Evolutionary conservation across 177 flowering plant species (phyloP), one percentile per base, ranked within the genome.

Genomic region (Vitis hybrid): DNA sequence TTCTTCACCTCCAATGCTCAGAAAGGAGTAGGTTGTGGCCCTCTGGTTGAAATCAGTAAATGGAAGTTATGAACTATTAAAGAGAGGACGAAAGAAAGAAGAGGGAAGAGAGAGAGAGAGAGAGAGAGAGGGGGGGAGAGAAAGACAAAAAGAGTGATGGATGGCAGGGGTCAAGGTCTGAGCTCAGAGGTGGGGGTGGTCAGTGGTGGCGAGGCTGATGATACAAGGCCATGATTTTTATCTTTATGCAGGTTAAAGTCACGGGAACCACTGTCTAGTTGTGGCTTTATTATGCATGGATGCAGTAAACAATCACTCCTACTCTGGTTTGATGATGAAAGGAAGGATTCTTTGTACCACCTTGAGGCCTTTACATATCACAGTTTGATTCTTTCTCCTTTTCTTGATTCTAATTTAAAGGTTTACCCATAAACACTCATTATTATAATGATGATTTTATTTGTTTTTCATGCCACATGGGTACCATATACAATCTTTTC

Each of bases 211-310:
- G 29, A n/a, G 55, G 60, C 26, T 65, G 52, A 59, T 69, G 63
- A 71, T 69, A 68, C 50, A 60, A 55, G 19, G 65, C 54, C 67
- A 59, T 67, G 19, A 54, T 68, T 60, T 59, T 65, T 55, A 51
- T 53, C 60, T 73, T 73, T 73, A 59, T 70, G 73, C 73, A 73
- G 80, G 59, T 50, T 71, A 63, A 70, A 73, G 76, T 79, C 81
- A 77, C 81, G 79, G 84, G 76, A 73, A 62, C 67, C 78, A 15
- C 67, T 69, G 78, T 3, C 66, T 49, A 3, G 18, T 18, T 14
- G 50, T 72, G 68, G 54, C 67, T 51, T 63, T 63, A 52, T 13
- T 66, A 39, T 59, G 50, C 59, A 29, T 29, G 19, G 57, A 51
- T 2, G 31, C 20, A 15, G 67, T 39, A 72, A 64, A 68, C 18